Base-by-base conservation (phyloP, 371 early-diverging fungal genomes). In the Zychaea mexicana region DNA sequence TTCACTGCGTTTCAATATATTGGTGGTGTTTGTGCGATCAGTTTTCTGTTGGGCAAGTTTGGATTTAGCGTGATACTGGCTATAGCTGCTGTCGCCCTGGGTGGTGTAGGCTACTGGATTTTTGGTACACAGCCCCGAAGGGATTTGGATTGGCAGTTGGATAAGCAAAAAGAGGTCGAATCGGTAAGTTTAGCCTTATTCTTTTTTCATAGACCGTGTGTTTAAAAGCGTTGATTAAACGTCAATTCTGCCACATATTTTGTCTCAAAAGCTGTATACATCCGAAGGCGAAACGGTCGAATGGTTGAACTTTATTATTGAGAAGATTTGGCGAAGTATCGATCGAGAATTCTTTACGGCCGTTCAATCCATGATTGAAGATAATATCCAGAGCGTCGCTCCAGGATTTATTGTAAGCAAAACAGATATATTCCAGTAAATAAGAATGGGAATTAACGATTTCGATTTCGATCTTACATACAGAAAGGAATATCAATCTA, bases 271-370 rank as follows among this genome's bases (percentile, higher is more conserved):
- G 79, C 39, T 79, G 2, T 79, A 79, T 31, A 76, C 71, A 27
- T 71, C 75, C 5, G 77, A 77, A 59, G 77, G 77, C 22, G 80
- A 79, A 45, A 69, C 75, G 13, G 77, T 79, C 1, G 77, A 79
- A 69, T 79, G 80, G 80, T 67, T 79, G 31, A 79, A 79, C 33
- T 79, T 64, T 26, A 74, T 73, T 57, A 15, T 77, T 0, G 77
- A 79, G 53, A 79, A 77, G 45, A 64, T 79, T 5, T 79, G 80
- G 80, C 70, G 80, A 32, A 74, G 75, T 49, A 66, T 79, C 5
- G 75, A 77, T 52, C 77, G 75, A 2, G 67, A 76, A 24, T 61
- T 73, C 9, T 79, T 79, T 62, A 52, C 63, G 15, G 39, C 57
- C 28, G 32, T 79, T 12, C 71, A 79, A 53, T 72, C 71, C 32